phyloP scores from a whole-genome alignment of 192 early-diverging fungal genomes.

The Dispira parvispora region DNA sequence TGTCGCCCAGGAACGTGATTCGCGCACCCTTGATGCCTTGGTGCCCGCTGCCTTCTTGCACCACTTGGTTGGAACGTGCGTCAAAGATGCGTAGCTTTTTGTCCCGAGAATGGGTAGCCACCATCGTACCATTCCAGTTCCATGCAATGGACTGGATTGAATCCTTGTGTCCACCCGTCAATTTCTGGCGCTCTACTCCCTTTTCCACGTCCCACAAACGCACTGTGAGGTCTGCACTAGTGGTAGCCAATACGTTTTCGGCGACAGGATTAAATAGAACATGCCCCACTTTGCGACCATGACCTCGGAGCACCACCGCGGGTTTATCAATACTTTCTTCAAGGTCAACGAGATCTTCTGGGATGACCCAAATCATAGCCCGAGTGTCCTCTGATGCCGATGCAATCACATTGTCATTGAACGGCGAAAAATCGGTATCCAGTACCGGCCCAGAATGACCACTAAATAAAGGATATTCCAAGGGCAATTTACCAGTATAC shows the following conservation, averaged over 20 bases:
- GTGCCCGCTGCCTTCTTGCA: constrained; percentile 68
- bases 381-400: constrained; percentile 68
- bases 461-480: constrained; percentile 75
- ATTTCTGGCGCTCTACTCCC: constrained; percentile 50
- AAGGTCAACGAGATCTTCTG: constrained; percentile 48
- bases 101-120: constrained; percentile 90
- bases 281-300: constrained; percentile 92
- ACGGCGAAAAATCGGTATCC: constrained; percentile 96
- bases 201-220: constrained; percentile 91
- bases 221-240: constrained; percentile 76
- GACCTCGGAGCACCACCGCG: constrained; percentile 60
- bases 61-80: constrained; percentile 68
- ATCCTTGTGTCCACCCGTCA: constrained; percentile 68
- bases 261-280: constrained; percentile 94
- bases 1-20: constrained; percentile 74
- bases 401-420: constrained; percentile 93
- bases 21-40: constrained; percentile 94
- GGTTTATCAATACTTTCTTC: constrained; percentile 65
- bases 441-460: constrained; percentile 89
- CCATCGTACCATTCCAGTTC: constrained; percentile 67
- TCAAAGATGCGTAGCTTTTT: constrained; percentile 93
- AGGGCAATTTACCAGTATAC: constrained; percentile 64
- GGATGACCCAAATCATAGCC: constrained; percentile 93
- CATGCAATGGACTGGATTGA: constrained; percentile 83
- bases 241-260: constrained; percentile 77